Evolutionary conservation across 345 rosid genomes (phyloP), one percentile per base, ranked within the genome.

Genomic region (Citrus inodora): DNA sequence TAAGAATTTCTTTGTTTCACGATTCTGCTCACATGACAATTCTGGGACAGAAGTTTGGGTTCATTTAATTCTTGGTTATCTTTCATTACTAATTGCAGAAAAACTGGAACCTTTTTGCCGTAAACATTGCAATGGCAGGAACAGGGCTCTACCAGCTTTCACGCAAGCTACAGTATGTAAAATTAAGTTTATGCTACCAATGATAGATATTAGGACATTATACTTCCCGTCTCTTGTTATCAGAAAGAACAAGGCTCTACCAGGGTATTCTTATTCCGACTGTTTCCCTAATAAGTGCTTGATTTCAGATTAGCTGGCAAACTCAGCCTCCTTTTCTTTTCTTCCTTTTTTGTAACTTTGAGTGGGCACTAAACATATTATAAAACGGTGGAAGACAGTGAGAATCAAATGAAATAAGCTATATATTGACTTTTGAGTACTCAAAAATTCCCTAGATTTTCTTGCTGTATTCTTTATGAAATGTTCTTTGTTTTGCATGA

Each of bases 21-120:
- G 33, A 60, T 65, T 70, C 46, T 66, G 67, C 48, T 30, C 24
- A 8, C n/a, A 19, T 9, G 30, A 66, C 33, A 37, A 33, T 40
- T 62, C 24, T 30, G 70, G 56, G 19, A 7, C 5, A 22, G 22
- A 33, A 71, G 59, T 30, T 63, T 25, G 17, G 25, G 5, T 76
- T 73, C 27, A 28, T 80, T 71, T 78, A 40, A 74, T 74, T 28
- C 28, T 69, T 61, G 17, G 35, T 66, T 42, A 71, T 71, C 53
- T 38, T 55, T 10, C 71, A 56, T 73, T 76, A 48, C 51, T 42
- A 76, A 81, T 79, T 85, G 78, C 90, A 93, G 99, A 91, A 93
- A 87, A 93, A 95, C 85, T 95, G 98, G 99, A 95, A 93, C 83
- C 96, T 95, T 67, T 90, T 92, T 61, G 88, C 97, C 46, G 98